These are phyloP conservation scores for Pestalotiopsis sp. DNA, from an alignment of 2,329 filamentous ascomycete genomes.

Conservation along the genomic window DNA sequence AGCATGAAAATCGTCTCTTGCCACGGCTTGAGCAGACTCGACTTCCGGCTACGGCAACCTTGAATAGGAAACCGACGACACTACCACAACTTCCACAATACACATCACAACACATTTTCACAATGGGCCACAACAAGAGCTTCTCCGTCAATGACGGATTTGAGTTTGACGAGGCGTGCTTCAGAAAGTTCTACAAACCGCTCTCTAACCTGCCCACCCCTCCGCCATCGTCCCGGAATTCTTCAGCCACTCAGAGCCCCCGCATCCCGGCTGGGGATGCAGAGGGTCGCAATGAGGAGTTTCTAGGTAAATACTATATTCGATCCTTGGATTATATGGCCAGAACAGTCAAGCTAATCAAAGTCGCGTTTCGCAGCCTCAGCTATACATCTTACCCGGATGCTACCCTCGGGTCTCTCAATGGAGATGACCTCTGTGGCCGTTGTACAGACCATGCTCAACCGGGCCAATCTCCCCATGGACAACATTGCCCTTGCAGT, in stretches of 20 bases:
- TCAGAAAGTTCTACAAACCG: constrained; percentile 63
- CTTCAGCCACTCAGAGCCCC: constrained; percentile 47
- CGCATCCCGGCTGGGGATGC: constrained; percentile 44
- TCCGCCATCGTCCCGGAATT: constrained; percentile 56
- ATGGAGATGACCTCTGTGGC: constrained; percentile 59
- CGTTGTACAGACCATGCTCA: constrained; percentile 63
- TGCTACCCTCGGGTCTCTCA: constrained; percentile 66
- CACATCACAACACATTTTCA: constrained; percentile 13
- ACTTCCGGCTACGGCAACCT: background rate
- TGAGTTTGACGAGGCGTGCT: constrained; percentile 56
- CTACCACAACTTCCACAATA: background rate
- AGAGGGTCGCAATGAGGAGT: constrained; percentile 43
- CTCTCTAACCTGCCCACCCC: constrained; percentile 71
- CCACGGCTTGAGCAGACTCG: background rate
- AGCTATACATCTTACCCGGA: constrained; percentile 67
- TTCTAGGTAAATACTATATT: constrained; percentile 38
- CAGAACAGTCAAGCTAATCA: constrained; percentile 27
- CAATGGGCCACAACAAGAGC: constrained; percentile 37
- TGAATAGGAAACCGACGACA: background rate
- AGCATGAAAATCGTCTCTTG: background rate
- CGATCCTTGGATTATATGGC: background rate
- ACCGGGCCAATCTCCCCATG: constrained; percentile 58
- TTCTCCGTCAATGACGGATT: constrained; percentile 45
- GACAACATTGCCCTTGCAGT: constrained; percentile 67
- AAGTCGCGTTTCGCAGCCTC: constrained; percentile 49